Percentiles rank a stretch among this genome's conserved stretches.
Evolutionary conservation across 1,284 basidiomycete species (phyloP).

Genomic region (Chalciporus sp.): DNA sequence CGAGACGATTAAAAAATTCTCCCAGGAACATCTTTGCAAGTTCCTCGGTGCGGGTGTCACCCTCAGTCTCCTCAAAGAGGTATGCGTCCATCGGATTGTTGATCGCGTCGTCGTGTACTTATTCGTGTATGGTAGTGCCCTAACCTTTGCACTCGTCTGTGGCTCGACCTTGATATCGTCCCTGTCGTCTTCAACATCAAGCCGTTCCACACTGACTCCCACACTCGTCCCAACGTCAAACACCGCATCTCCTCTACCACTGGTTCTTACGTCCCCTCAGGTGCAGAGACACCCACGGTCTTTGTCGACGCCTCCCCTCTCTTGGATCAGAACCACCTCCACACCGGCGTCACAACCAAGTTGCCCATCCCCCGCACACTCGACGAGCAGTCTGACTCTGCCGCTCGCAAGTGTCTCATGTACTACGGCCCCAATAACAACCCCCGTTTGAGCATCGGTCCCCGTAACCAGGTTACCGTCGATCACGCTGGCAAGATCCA

Average conservation of each 20-base stretch:
- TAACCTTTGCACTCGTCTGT: conserved; percentile 75
- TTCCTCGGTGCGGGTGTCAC: conserved; percentile 71
- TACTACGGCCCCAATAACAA: conserved; percentile 80
- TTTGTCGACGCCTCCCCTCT: conserved; percentile 56
- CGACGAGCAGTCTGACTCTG: conserved; percentile 82
- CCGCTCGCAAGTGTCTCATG: conserved; percentile 80
- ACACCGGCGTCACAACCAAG: conserved; percentile 51
- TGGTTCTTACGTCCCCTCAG: conserved; percentile 72
- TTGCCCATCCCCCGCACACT: conserved; percentile 74
- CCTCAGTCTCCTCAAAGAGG: conserved; percentile 49
- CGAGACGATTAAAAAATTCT: conserved; percentile 65
- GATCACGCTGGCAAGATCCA: conserved; percentile 81
- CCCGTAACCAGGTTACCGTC: conserved; percentile 79
- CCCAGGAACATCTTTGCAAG: conserved; percentile 75
- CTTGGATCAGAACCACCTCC: conserved; percentile 40
- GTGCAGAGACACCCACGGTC: conserved; percentile 71
- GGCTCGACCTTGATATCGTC: conserved; percentile 76
- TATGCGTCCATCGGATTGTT: conserved; percentile 31
- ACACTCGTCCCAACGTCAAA: conserved; percentile 73
- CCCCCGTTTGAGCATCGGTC: conserved; percentile 75
- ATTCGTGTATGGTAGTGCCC: conserved; percentile 49
- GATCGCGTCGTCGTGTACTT: conserved; percentile 4
- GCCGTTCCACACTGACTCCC: conserved; percentile 74
- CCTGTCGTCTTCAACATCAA: conserved; percentile 85
- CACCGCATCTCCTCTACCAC: conserved; percentile 77